Conservation (phyloP, 208 protist genomes). For the Wallacemonas rigidus region DNA sequence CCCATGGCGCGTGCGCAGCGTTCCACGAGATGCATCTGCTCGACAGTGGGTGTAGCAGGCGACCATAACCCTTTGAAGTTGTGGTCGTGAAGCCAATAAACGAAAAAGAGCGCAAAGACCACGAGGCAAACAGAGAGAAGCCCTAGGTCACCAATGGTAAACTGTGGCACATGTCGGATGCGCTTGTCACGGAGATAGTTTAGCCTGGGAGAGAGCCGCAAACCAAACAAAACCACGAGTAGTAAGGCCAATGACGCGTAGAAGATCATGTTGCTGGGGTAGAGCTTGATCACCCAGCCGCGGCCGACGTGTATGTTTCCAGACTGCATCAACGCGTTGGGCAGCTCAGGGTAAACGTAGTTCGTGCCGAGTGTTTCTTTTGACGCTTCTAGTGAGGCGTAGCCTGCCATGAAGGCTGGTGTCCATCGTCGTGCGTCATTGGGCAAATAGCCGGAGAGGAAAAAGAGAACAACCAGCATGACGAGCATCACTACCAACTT, state of each 20-base stretch:
- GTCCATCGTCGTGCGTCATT: slow-evolving; percentile 43
- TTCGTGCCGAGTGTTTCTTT: slow-evolving; percentile 5
- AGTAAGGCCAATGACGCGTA: slow-evolving; percentile 45
- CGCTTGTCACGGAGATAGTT: slow-evolving; percentile 30
- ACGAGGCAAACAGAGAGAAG: slow-evolving; percentile 34
- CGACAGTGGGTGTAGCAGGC: not conserved
- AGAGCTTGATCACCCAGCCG: slow-evolving; percentile 50
- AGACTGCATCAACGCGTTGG: slow-evolving; percentile 46
- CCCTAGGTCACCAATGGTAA: slow-evolving; percentile 31
- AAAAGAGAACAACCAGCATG: slow-evolving; percentile 32
- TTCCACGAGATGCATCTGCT: slow-evolving; percentile 27
- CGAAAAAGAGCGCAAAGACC: slow-evolving; percentile 43
- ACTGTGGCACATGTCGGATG: slow-evolving; percentile 20
- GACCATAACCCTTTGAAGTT: slow-evolving; percentile 45
- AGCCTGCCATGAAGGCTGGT: slow-evolving; percentile 28
- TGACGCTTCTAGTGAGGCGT: slow-evolving; percentile 16
- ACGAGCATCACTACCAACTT: slow-evolving; percentile 24
- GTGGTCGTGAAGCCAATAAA: slow-evolving; percentile 70
- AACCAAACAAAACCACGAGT: slow-evolving; percentile 25
- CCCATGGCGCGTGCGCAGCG: slow-evolving; percentile 47
- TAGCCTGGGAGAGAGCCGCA: slow-evolving; percentile 29
- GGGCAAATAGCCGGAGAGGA: slow-evolving; percentile 39
- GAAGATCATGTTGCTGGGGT: slow-evolving; percentile 69
- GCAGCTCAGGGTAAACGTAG: slow-evolving; percentile 45
- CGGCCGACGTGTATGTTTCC: slow-evolving; percentile 31